These are phyloP conservation scores for Ogataea siamensis DNA, from an alignment of 805 yeast genomes.

Conservation along the genomic window DNA sequence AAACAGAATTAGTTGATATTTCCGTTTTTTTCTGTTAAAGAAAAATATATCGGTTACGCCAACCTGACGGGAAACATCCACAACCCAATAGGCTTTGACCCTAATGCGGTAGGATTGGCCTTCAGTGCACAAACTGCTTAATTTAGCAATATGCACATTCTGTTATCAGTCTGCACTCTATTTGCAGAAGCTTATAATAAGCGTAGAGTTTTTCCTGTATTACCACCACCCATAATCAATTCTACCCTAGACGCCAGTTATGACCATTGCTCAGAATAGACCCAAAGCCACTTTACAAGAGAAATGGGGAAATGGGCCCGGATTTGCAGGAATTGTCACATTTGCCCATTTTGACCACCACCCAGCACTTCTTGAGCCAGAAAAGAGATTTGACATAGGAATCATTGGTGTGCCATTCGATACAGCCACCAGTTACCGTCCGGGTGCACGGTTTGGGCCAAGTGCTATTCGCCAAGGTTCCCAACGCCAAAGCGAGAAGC, in stretches of 20 bases:
- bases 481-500: slow-evolving; percentile 62
- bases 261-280: background rate
- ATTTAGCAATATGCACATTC: background rate
- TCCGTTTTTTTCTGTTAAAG: background rate
- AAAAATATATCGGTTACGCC: background rate
- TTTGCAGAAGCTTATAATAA: background rate
- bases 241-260: background rate
- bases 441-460: slow-evolving; percentile 48
- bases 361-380: slow-evolving; percentile 51
- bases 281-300: slow-evolving; percentile 43
- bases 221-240: background rate
- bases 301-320: slow-evolving; percentile 74
- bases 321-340: slow-evolving; percentile 61
- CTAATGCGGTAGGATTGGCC: background rate
- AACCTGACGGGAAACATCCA: background rate
- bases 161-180: background rate
- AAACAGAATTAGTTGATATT: background rate
- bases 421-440: slow-evolving; percentile 1
- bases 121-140: background rate
- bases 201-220: background rate
- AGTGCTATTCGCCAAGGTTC: slow-evolving; percentile 64
- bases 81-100: background rate
- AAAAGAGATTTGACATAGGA: slow-evolving; percentile 60
- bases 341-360: slow-evolving; percentile 70
- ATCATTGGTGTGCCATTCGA: slow-evolving; percentile 27